These are phyloP conservation scores for Claviceps quebecensis DNA, from an alignment of 2,329 filamentous ascomycete species.

Conservation along the genomic window DNA sequence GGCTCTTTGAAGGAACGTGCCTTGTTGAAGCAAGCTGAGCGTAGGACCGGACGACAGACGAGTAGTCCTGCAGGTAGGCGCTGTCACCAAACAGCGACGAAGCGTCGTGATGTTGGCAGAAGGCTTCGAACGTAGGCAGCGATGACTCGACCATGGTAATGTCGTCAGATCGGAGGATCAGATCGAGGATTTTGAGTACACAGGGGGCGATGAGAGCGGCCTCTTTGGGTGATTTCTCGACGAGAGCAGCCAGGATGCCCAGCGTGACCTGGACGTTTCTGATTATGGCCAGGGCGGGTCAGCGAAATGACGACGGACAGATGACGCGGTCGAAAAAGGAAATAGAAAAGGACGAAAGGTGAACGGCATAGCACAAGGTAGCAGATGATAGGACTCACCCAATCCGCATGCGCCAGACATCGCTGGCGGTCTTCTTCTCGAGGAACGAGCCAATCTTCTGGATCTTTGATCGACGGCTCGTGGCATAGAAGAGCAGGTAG, in stretches of 20 bases:
- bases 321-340: neutral
- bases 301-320: neutral
- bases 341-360: neutral
- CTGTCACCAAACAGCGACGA: constrained; percentile 76
- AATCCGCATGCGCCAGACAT: constrained; percentile 79
- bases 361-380: constrained; percentile 1
- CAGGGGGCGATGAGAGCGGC: constrained; percentile 77
- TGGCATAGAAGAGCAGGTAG: constrained; percentile 93
- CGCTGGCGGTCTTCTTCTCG: constrained; percentile 82
- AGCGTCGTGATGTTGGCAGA: constrained; percentile 79
- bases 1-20: constrained; percentile 33
- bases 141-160: constrained; percentile 89
- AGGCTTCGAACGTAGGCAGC: constrained; percentile 70
- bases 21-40: constrained; percentile 63
- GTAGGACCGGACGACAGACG: constrained; percentile 67
- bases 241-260: constrained; percentile 77
- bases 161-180: constrained; percentile 72
- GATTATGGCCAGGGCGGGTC: neutral
- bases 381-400: constrained; percentile 41
- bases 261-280: constrained; percentile 92
- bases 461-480: constrained; percentile 84
- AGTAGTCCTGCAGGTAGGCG: constrained; percentile 68
- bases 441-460: constrained; percentile 92
- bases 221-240: constrained; percentile 85
- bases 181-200: constrained; percentile 71